phyloP scores from a whole-genome alignment of 2,329 filamentous ascomycete genomes.

The Ophiostoma montium region DNA sequence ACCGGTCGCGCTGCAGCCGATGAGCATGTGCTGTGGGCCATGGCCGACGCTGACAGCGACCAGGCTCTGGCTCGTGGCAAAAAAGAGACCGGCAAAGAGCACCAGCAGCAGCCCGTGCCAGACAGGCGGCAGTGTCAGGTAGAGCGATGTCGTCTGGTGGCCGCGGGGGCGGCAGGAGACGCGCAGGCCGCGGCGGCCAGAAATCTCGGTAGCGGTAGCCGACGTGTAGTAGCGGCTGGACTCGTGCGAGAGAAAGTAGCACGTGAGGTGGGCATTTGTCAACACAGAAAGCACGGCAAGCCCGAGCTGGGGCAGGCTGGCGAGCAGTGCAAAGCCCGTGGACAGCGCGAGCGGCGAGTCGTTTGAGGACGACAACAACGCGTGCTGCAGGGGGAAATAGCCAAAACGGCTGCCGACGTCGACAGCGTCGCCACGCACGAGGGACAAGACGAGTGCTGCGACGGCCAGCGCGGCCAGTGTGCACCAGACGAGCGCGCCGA shows the following conservation, averaged over 20 bases:
- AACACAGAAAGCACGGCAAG: constrained; percentile 33
- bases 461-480: constrained; percentile 23
- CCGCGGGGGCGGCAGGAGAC: constrained; percentile 30
- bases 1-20: constrained; percentile 29
- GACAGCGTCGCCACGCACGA: constrained; percentile 18
- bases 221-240: constrained; percentile 23
- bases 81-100: constrained; percentile 29
- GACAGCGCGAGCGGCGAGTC: neutral
- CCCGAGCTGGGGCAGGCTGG: constrained; percentile 33
- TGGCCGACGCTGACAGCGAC: constrained; percentile 16
- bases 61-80: constrained; percentile 32
- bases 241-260: constrained; percentile 37
- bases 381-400: constrained; percentile 13
- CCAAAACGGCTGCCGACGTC: constrained; percentile 28
- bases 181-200: constrained; percentile 24
- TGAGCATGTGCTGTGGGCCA: constrained; percentile 16
- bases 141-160: constrained; percentile 31
- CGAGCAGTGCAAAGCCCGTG: constrained; percentile 24
- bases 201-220: too few species aligned
- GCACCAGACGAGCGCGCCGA: constrained; percentile 27
- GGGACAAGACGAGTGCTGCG: constrained; percentile 24
- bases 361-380: constrained; percentile 11
- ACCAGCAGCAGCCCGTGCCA: constrained; percentile 30
- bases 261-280: constrained; percentile 31
- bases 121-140: constrained; percentile 34